These are phyloP conservation scores for Colletotrichum endophyticum DNA, from an alignment of 2,329 filamentous ascomycete species.

Conservation along the genomic window DNA sequence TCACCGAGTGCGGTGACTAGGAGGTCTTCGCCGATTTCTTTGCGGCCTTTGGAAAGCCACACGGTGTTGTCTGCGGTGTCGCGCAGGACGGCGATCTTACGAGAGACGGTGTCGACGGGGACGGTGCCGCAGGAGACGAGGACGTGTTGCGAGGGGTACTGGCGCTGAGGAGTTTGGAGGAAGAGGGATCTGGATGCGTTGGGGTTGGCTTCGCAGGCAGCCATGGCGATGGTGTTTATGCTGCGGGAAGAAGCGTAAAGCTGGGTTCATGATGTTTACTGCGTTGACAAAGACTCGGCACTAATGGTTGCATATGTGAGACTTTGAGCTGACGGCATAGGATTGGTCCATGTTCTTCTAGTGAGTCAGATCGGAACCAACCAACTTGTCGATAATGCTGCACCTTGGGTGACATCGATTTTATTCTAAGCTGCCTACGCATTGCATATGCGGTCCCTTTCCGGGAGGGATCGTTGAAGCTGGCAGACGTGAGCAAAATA, in stretches of 20 bases:
- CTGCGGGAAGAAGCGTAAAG: not conserved
- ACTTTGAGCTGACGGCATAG: not conserved
- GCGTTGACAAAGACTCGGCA: not conserved
- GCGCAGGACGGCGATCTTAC: constrained; percentile 40
- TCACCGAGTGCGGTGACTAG: constrained; percentile 48
- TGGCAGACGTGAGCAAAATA: not conserved
- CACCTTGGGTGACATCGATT: not conserved
- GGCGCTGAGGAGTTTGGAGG: not conserved
- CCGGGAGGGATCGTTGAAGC: rapidly evolving
- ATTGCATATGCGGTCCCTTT: not conserved
- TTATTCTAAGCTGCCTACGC: rapidly evolving
- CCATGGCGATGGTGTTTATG: not conserved
- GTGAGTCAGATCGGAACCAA: not conserved
- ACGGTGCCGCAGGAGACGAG: constrained; percentile 45
- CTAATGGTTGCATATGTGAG: rapidly evolving
- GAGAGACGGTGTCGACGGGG: constrained; percentile 38
- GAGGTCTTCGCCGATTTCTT: constrained; percentile 50
- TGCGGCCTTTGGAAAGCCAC: constrained; percentile 54
- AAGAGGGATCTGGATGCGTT: not conserved
- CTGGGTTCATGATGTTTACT: not conserved
- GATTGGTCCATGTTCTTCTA: not conserved
- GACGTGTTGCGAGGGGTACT: not conserved
- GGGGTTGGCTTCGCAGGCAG: not conserved
- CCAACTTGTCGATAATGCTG: not conserved
- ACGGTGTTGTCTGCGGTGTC: constrained; percentile 45